Conservation (phyloP, 257 asterid species). For the Scutellaria barbata region DNA sequence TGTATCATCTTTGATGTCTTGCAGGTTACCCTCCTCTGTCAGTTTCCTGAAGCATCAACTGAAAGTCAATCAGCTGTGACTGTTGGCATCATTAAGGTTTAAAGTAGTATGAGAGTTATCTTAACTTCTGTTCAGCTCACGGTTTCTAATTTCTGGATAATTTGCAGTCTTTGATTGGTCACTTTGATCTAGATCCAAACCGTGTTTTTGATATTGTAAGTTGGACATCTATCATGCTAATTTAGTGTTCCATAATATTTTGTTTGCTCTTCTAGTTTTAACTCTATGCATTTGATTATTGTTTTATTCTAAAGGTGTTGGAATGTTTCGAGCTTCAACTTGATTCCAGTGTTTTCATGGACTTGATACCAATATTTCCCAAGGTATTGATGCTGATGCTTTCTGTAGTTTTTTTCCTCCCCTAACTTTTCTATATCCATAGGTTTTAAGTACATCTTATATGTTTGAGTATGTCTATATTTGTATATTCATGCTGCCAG, state of each 20-base stretch:
- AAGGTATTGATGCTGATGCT: slow-evolving; percentile 61
- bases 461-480: slow-evolving; percentile 4
- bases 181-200: slow-evolving; percentile 98
- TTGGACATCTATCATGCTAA: slow-evolving; percentile 33
- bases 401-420: neutral
- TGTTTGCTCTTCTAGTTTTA: slow-evolving; percentile 15
- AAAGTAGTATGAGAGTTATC: slow-evolving; percentile 30
- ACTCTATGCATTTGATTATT: slow-evolving; percentile 31
- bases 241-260: neutral
- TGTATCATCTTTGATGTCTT: slow-evolving; percentile 29
- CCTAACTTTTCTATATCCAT: neutral
- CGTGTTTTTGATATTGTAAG: slow-evolving; percentile 98
- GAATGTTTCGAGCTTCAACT: slow-evolving; percentile 98
- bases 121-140: slow-evolving; percentile 24
- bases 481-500: slow-evolving; percentile 9
- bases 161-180: slow-evolving; percentile 95
- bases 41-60: slow-evolving; percentile 71
- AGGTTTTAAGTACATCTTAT: neutral
- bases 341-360: slow-evolving; percentile 78
- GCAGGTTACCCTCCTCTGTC: slow-evolving; percentile 95
- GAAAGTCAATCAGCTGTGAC: slow-evolving; percentile 74
- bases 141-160: slow-evolving; percentile 43
- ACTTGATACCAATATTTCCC: slow-evolving; percentile 91
- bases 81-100: slow-evolving; percentile 93
- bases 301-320: slow-evolving; percentile 58